phyloP scores from a whole-genome alignment of 1,284 basidiomycete genomes.

The Caloboletus inedulis region DNA sequence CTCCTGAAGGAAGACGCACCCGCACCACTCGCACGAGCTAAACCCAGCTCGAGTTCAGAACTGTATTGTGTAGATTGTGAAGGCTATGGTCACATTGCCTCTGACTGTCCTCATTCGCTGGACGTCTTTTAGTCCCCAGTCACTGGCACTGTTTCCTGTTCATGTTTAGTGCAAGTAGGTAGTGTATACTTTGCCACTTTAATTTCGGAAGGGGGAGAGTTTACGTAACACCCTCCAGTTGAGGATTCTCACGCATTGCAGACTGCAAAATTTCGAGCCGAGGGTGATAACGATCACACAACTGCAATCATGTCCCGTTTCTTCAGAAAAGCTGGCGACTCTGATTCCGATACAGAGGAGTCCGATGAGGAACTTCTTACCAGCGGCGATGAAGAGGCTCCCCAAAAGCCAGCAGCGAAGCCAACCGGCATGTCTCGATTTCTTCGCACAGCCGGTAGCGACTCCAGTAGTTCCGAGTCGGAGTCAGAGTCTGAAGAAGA shows the following conservation, averaged over 20 bases:
- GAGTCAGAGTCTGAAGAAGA: slow-evolving; percentile 49
- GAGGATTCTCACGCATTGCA: slow-evolving; percentile 13
- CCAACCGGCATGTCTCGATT: slow-evolving; percentile 71
- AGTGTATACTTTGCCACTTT: slow-evolving; percentile 16
- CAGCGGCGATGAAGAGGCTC: slow-evolving; percentile 65
- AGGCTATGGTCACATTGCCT: slow-evolving; percentile 63
- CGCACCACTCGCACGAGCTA: slow-evolving; percentile 5
- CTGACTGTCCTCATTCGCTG: slow-evolving; percentile 73
- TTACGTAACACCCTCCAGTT: slow-evolving; percentile 21
- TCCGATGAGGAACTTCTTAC: slow-evolving; percentile 82
- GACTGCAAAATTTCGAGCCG: slow-evolving; percentile 21
- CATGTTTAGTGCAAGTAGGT: slow-evolving; percentile 16
- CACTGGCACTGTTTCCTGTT: neutral
- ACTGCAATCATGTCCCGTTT: slow-evolving; percentile 72
- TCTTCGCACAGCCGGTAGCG: slow-evolving; percentile 53
- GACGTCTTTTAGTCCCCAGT: slow-evolving; percentile 62
- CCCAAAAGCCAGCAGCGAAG: slow-evolving; percentile 51
- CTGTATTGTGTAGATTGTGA: slow-evolving; percentile 77
- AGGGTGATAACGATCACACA: slow-evolving; percentile 28
- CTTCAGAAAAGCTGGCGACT: slow-evolving; percentile 81
- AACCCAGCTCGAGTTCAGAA: slow-evolving; percentile 27
- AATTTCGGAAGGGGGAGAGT: neutral
- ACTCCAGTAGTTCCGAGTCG: slow-evolving; percentile 41
- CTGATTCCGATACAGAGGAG: slow-evolving; percentile 73
- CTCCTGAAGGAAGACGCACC: slow-evolving; percentile 47